A percentile compares a stretch with the other conserved stretches of the same genome.
phyloP scores from a whole-genome alignment of 768 basidiomycete species.

The Suillus clintonianus region DNA sequence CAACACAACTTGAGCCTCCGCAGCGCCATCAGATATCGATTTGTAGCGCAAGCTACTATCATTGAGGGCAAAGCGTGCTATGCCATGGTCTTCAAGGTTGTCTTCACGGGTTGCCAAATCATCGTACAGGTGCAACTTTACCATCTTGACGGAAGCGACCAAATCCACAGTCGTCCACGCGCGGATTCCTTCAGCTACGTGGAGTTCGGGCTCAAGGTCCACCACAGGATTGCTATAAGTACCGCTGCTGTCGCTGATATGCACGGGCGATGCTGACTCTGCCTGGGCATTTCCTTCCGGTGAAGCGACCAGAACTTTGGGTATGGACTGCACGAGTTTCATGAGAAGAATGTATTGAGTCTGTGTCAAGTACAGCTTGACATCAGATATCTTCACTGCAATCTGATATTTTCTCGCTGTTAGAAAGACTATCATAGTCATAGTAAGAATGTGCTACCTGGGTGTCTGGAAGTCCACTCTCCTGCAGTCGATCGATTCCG shows the following conservation, averaged over 20 bases:
- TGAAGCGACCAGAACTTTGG: slow-evolving; percentile 55
- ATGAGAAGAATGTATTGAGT: slow-evolving; percentile 77
- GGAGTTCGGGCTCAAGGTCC: slow-evolving; percentile 59
- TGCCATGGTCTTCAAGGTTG: slow-evolving; percentile 74
- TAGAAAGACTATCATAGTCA: slow-evolving; percentile 4
- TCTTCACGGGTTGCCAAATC: slow-evolving; percentile 53
- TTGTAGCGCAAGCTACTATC: slow-evolving; percentile 80
- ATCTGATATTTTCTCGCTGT: slow-evolving; percentile 46
- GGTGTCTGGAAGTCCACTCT: slow-evolving; percentile 64
- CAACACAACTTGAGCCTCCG: slow-evolving; percentile 85
- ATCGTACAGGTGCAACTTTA: slow-evolving; percentile 89
- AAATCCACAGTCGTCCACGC: slow-evolving; percentile 74
- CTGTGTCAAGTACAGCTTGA: slow-evolving; percentile 83
- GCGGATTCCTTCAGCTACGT: slow-evolving; percentile 24
- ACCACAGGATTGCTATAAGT: slow-evolving; percentile 8
- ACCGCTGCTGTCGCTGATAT: slow-evolving; percentile 7
- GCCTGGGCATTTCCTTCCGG: slow-evolving; percentile 43
- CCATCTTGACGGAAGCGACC: slow-evolving; percentile 63
- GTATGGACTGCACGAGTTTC: slow-evolving; percentile 65
- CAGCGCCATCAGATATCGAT: slow-evolving; percentile 77
- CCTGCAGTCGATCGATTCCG: slow-evolving; percentile 51
- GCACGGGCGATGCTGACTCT: slow-evolving; percentile 22
- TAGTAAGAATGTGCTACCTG: slow-evolving; percentile 51
- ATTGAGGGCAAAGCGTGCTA: slow-evolving; percentile 82
- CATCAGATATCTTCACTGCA: slow-evolving; percentile 73